Evolutionary conservation across 305 asterid species (phyloP).

Genomic region (Rubia occidens): DNA sequence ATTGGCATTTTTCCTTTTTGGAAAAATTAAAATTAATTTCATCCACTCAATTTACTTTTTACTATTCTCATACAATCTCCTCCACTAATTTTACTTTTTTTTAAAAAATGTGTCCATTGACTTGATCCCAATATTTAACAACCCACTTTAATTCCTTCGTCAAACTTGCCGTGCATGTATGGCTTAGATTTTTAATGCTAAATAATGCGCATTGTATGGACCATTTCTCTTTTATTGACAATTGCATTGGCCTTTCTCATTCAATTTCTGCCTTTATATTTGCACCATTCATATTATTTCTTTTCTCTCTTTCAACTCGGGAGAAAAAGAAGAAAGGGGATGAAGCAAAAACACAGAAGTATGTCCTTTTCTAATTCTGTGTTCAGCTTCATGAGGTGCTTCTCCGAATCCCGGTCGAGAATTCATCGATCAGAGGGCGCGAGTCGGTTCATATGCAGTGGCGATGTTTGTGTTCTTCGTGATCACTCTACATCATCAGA

Average conservation of each 20-base stretch:
- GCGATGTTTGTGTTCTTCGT: slow-evolving; percentile 31
- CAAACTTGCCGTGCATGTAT: slow-evolving; percentile 7
- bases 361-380: slow-evolving; percentile 14
- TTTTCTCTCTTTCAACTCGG: neutral
- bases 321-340: neutral
- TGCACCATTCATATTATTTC: neutral
- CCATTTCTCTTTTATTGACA: slow-evolving; percentile 1
- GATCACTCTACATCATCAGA: slow-evolving; percentile 12
- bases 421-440: neutral
- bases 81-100: too few species aligned
- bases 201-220: slow-evolving; percentile 22
- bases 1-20: too few species aligned
- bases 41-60: too few species aligned
- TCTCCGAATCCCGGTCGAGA: slow-evolving; percentile 13
- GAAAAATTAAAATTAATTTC: too few species aligned
- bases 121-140: too few species aligned
- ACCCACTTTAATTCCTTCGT: neutral
- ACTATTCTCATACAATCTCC: too few species aligned
- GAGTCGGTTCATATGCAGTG: slow-evolving; percentile 25
- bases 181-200: neutral
- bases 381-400: slow-evolving; percentile 29
- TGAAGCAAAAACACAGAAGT: neutral
- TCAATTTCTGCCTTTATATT: neutral
- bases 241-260: slow-evolving; percentile 1
- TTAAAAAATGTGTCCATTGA: too few species aligned